Base-by-base conservation (phyloP, 1,284 basidiomycete species). In the Singerocomus inundabilis region DNA sequence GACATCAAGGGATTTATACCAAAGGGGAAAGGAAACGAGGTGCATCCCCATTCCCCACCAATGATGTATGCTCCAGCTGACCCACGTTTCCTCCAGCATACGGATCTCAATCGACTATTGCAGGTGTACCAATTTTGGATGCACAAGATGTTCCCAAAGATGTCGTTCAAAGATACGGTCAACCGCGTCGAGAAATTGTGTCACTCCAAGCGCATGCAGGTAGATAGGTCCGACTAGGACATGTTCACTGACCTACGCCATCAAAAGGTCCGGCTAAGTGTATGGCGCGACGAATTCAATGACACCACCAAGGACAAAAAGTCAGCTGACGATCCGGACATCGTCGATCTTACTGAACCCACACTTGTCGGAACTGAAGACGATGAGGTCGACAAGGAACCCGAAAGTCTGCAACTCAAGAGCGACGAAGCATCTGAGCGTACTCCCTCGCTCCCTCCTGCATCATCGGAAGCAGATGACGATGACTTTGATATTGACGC, bases 91-190 rank as follows among this genome's bases (percentile, higher is more conserved):
- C 45, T 15, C 44, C 60, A 95, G 93, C 74, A 74, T 21, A 70
- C 79, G 47, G 93, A 98, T 66, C 77, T 98, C 32, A 81, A 81
- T 55, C 76, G 86, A 30, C 70, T 97, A 15, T 73, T 97, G 47
- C 81, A 85, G 56, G 72, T 88, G 46, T 97, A 97, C 64, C 91
- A 93, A 59, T 87, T 93, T 60, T 98, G 94, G 94, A 79, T 91
- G 2, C 94, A 97, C 68, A 80, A 80, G 57, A 79, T 98, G 78
- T 94, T 88, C 63, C 93, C 94, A 3, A 91, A 88, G 63, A 86
- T 81, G 8, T 84, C 86, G 44, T 95, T 97, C 67, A 76, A 76
- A 40, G 91, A 95, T 65, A 95, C 91, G 0, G 80, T 94, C 7
- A 72, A 80, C 30, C 78, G 85, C 4, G 80, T 96, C 6, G 94